These are phyloP conservation scores for Oryza punctata DNA, from an alignment of 176 grass and related monocot genomes.

Conservation along the genomic window DNA sequence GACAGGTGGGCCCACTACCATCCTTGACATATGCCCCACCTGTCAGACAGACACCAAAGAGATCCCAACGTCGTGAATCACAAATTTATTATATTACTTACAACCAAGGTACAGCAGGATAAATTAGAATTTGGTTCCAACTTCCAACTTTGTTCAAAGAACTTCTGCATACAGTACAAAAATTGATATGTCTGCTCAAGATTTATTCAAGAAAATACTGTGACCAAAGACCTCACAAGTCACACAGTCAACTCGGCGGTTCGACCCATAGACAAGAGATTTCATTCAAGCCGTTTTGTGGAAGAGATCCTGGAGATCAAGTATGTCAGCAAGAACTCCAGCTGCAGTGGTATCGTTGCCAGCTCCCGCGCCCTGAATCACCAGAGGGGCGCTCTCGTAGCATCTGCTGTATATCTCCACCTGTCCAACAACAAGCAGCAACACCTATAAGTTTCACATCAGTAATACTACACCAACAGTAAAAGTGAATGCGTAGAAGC, in stretches of 20 bases:
- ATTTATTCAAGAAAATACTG: not conserved
- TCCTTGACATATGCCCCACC: not conserved
- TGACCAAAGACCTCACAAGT: not conserved
- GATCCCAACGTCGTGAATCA: too few relatives aligned
- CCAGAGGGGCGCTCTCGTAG: slow-evolving; percentile 79
- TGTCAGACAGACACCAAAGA: slow-evolving; percentile 17
- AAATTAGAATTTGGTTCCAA: too few relatives aligned
- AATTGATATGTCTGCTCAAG: not conserved
- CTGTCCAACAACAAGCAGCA: slow-evolving; percentile 27
- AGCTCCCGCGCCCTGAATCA: slow-evolving; percentile 93
- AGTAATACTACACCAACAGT: not conserved
- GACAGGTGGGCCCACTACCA: not conserved
- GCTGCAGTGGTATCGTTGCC: slow-evolving; percentile 89
- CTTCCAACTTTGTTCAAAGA: not conserved
- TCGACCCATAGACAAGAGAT: not conserved
- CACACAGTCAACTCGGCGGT: not conserved
- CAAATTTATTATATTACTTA: too few relatives aligned
- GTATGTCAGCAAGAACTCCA: slow-evolving; percentile 85
- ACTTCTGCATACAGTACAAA: not conserved
- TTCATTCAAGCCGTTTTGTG: slow-evolving; percentile 30
- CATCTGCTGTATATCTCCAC: slow-evolving; percentile 96
- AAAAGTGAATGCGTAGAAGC: not conserved
- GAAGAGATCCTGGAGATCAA: slow-evolving; percentile 89
- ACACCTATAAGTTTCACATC: not conserved
- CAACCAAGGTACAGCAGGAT: too few relatives aligned